Conservation (phyloP, 1,284 basidiomycete genomes). For the Rhodotorula sp. region DNA sequence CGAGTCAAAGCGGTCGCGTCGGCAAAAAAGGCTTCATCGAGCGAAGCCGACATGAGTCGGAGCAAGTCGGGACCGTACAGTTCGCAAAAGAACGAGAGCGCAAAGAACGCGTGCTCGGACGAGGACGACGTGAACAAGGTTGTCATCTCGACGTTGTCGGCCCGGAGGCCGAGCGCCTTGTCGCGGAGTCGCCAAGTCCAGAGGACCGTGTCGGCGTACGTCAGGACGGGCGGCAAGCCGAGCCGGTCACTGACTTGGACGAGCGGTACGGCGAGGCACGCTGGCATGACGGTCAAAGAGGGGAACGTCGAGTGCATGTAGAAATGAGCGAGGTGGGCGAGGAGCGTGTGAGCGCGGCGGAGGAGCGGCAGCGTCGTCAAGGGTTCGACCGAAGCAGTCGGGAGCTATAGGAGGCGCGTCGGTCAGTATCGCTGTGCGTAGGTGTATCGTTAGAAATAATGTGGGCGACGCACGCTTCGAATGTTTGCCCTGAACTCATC, state of each 20-base stretch:
- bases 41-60: slow-evolving; percentile 76
- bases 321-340: slow-evolving; percentile 81
- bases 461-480: slow-evolving; percentile 45
- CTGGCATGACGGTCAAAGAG: slow-evolving; percentile 60
- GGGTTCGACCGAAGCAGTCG: slow-evolving; percentile 15
- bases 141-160: slow-evolving; percentile 59
- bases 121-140: slow-evolving; percentile 74
- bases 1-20: slow-evolving; percentile 71
- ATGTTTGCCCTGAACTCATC: slow-evolving; percentile 54
- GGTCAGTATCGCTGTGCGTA: background rate
- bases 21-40: slow-evolving; percentile 89
- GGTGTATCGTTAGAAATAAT: background rate
- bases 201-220: slow-evolving; percentile 88
- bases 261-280: slow-evolving; percentile 71
- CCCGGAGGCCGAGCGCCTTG: slow-evolving; percentile 43
- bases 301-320: slow-evolving; percentile 77
- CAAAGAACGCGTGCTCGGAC: slow-evolving; percentile 89
- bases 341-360: slow-evolving; percentile 77
- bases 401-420: slow-evolving; percentile 25
- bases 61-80: slow-evolving; percentile 82
- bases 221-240: slow-evolving; percentile 82
- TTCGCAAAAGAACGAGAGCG: slow-evolving; percentile 86
- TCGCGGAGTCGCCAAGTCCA: slow-evolving; percentile 72
- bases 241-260: slow-evolving; percentile 72
- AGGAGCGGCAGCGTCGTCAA: slow-evolving; percentile 55